phyloP scores from a whole-genome alignment of 352 stramenopile genomes.

The Globisporangium rhizosaccharum region DNA sequence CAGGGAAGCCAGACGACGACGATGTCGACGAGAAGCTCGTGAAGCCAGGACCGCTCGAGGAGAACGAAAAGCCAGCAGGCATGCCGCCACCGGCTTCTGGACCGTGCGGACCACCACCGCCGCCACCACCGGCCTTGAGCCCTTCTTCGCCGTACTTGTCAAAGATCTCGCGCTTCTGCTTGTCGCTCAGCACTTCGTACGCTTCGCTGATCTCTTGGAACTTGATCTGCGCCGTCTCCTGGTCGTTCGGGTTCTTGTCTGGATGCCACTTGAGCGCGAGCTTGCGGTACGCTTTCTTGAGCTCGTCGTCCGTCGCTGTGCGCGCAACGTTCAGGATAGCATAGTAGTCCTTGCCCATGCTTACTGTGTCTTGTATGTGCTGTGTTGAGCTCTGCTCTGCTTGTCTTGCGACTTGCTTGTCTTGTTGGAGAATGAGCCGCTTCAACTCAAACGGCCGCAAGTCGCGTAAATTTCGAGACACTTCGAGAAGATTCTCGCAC shows the following conservation, averaged over 20 bases:
- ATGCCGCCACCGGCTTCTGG: conserved; percentile 17
- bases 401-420: background rate
- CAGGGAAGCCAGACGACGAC: conserved; percentile 43
- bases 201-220: conserved; percentile 92
- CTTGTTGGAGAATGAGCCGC: conserved; percentile 10
- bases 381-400: background rate
- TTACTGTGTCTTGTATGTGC: conserved; percentile 1
- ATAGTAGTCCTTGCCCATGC: conserved; percentile 88
- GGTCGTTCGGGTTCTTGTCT: conserved; percentile 90
- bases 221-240: conserved; percentile 81
- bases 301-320: conserved; percentile 65
- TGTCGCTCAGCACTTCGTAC: conserved; percentile 92
- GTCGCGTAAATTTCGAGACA: conserved; percentile 23
- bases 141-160: conserved; percentile 92
- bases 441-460: background rate
- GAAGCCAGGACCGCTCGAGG: conserved; percentile 30
- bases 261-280: conserved; percentile 90
- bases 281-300: conserved; percentile 87
- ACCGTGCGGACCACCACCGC: conserved; percentile 17
- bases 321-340: conserved; percentile 61
- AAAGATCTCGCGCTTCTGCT: conserved; percentile 90
- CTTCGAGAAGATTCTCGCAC: conserved; percentile 23
- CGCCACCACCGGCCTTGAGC: conserved; percentile 42
- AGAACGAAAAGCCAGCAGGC: conserved; percentile 34
- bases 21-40: conserved; percentile 27